Evolutionary conservation across 495 filamentous ascomycete species (phyloP).

Genomic region (Penicillium subrubescens): DNA sequence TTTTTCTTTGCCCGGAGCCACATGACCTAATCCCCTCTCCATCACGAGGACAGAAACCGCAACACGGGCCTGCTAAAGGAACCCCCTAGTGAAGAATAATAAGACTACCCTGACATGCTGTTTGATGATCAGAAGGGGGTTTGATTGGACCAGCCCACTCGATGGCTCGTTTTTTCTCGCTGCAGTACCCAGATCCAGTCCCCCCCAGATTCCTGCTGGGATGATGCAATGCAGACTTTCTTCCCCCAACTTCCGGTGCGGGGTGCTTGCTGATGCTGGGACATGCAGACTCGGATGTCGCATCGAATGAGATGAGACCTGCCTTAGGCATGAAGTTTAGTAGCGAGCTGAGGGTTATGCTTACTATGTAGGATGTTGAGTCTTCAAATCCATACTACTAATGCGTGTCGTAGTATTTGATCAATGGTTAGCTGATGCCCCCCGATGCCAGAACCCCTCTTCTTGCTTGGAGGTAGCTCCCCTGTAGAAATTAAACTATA

Average conservation of each 20-base stretch:
- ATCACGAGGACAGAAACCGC: background rate
- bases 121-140: background rate
- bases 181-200: background rate
- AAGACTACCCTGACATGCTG: background rate
- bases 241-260: slow-evolving; percentile 1
- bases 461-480: background rate
- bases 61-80: background rate
- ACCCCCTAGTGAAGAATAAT: background rate
- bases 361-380: too few relatives aligned
- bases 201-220: background rate
- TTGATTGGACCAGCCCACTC: background rate
- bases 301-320: background rate
- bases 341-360: background rate
- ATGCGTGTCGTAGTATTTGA: too few relatives aligned
- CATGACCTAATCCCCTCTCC: background rate
- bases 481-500: background rate
- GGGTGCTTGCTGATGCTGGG: background rate
- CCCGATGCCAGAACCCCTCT: background rate
- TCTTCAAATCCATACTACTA: too few relatives aligned
- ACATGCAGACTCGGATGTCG: background rate
- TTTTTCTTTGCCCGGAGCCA: background rate
- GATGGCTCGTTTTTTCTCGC: background rate
- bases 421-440: background rate
- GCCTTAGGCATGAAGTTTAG: background rate
- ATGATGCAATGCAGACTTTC: background rate